Evolutionary conservation across 139 green algal species (phyloP), one percentile per base, ranked within the genome.

Genomic region (Raphidocelis subcapitata): DNA sequence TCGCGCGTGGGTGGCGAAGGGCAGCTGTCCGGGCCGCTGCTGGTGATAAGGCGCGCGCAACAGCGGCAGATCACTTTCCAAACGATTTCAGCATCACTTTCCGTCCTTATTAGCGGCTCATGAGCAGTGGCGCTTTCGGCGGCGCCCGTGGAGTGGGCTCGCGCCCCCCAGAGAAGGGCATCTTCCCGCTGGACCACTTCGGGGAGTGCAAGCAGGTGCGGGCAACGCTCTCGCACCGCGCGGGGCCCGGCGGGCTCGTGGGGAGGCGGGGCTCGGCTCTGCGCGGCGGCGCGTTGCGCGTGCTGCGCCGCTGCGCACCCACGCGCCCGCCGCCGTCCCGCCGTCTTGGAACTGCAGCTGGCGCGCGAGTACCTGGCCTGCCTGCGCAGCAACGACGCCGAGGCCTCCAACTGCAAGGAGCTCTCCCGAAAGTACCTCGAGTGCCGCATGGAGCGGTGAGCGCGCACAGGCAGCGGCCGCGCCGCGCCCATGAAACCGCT

Each of bases 131-230:
- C 41, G 41, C 41, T 8, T 49, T 49, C 41, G 41, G 41, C 41
- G 41, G 41, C 8, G 41, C 41, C 41, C 41, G 91, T 1, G 92
- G 92, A 3, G 74, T 84, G 1, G 72, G 91, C 0, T 85, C 94
- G 0, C 84, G 86, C 62, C 70, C 94, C 0, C 94, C 94, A 1
- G 94, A 98, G 73, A 98, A 98, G 80, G 94, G 94, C 26, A 92
- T 98, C 0, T 98, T 98, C 62, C 94, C 94, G 0, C 76, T 98
- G 10, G 94, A 98, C 67, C 94, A 98, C 56, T 98, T 98, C 79
- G 90, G 81, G 0, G 94, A 98, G 67, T 98, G 94, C 83, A 93
- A 95, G 51, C 15, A 86, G 78, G 86, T 94, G 14, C 41, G 79
- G 10, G 24, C 54, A 28, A 28, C n/a, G 31, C 20, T 51, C 21